Conservation (phyloP, 2,329 filamentous ascomycete species). For the Penicillium occitanis region DNA sequence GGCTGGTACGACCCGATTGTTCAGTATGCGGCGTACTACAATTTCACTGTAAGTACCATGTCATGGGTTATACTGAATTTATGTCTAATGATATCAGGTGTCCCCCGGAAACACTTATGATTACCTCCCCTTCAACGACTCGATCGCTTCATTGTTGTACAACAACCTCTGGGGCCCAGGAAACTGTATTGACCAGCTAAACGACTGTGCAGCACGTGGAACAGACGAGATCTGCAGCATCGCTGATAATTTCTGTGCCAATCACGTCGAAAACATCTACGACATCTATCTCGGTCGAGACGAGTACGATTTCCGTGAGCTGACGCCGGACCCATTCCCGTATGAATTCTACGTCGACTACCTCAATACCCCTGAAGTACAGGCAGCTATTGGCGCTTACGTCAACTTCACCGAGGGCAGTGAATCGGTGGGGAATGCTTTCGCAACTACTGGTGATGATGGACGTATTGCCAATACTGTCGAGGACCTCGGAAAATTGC, state of each 20-base stretch:
- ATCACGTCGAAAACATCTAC: slow-evolving; percentile 49
- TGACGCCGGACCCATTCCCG: slow-evolving; percentile 54
- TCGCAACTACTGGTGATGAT: slow-evolving; percentile 51
- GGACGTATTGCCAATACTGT: slow-evolving; percentile 44
- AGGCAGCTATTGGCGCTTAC: slow-evolving; percentile 59
- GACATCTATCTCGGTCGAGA: slow-evolving; percentile 51
- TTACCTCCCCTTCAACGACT: slow-evolving; percentile 41
- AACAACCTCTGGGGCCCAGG: slow-evolving; percentile 61
- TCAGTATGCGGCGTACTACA: slow-evolving; percentile 42
- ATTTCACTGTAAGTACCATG: slow-evolving; percentile 30
- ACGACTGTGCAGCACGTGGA: slow-evolving; percentile 55
- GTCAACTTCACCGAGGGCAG: slow-evolving; percentile 57
- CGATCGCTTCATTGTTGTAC: slow-evolving; percentile 53
- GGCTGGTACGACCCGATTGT: slow-evolving; percentile 42
- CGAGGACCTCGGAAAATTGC: slow-evolving; percentile 50
- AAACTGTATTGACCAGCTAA: slow-evolving; percentile 60
- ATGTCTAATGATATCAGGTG: slow-evolving; percentile 22
- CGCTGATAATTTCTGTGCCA: slow-evolving; percentile 55
- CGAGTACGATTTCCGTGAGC: slow-evolving; percentile 60
- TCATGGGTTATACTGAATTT: background rate
- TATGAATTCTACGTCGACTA: slow-evolving; percentile 55
- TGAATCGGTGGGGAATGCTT: slow-evolving; percentile 48
- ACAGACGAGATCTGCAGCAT: slow-evolving; percentile 52
- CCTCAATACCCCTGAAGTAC: slow-evolving; percentile 58
- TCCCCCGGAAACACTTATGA: slow-evolving; percentile 40